Evolutionary conservation across 108 stramenopile genomes (phyloP).

Genomic region (Conticribra guillardii): DNA sequence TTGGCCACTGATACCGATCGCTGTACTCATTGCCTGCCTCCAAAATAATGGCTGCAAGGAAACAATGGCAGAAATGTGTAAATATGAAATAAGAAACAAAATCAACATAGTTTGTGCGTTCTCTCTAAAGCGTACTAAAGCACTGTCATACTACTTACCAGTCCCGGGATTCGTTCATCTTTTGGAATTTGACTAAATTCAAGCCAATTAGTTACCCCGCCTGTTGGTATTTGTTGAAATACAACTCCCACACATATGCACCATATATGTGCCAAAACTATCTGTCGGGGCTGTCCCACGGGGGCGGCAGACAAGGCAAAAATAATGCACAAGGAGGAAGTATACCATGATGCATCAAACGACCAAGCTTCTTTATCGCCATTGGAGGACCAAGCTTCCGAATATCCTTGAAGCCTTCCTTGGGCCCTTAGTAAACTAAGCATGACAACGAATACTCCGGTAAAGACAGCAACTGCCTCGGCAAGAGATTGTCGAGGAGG

Average conservation of each 20-base stretch:
- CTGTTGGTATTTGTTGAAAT: conserved; percentile 16
- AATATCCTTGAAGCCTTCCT: background rate
- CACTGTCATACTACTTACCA: no score
- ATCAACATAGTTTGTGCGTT: no score
- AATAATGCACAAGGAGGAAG: conserved; percentile 14
- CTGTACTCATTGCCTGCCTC: conserved; percentile 17
- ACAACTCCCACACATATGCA: conserved; percentile 13
- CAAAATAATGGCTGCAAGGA: conserved; percentile 4
- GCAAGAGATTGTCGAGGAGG: background rate
- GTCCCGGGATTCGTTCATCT: background rate
- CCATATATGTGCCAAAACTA: conserved; percentile 15
- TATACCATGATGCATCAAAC: conserved; percentile 13
- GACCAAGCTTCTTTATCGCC: no score
- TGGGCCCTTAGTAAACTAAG: background rate
- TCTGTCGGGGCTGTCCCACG: conserved; percentile 22
- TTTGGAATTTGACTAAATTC: background rate
- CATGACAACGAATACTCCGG: conserved; percentile 1
- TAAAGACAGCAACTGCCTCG: conserved; percentile 1
- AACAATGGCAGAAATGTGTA: no score
- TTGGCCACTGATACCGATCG: conserved; percentile 10
- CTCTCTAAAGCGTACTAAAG: no score
- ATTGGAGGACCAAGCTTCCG: background rate
- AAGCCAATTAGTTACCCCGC: background rate
- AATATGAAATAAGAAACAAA: no score
- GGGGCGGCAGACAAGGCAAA: conserved; percentile 20